Evolutionary conservation across 805 yeast genomes (phyloP), one percentile per base, ranked within the genome.

Genomic region (Pichia gijzeniarum): DNA sequence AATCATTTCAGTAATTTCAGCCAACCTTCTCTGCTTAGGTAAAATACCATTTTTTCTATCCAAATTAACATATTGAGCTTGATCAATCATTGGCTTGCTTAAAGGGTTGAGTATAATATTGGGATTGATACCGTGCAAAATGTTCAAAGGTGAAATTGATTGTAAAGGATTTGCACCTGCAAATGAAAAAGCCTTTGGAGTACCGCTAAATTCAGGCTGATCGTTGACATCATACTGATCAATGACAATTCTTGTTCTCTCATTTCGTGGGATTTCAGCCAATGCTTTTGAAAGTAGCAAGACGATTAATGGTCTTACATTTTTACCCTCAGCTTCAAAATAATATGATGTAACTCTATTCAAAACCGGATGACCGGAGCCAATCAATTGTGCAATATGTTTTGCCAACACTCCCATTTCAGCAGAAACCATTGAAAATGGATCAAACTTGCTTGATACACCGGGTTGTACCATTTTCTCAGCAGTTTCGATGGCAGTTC

Each of bases 1-100:
- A 53, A 93, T 93, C 95, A 93, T 86, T 67, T 93, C 99, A 9
- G 91, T 96, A 57, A 93, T 91, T 67, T 93, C 99, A 1, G 99
- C 98, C 45, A 93, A 72, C 48, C 99, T 75, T 53, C 98, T 74
- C 67, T 93, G 99, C 55, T 93, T 89, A 38, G 99, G 98, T 48
- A 91, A 70, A 41, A 93, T 87, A 1, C 96, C 96, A 55, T 78
- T 77, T 46, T 77, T 69, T 14, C 72, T 65, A 49, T 76, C 77
- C 41, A 76, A 75, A 47, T 66, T 68, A 16, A 54, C 54, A 49
- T 69, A 63, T 39, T 77, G 71, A 0, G 91, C 88, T 44, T 83
- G 69, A 33, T 77, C 71, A 51, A 77, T 83, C 74, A 87, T 84
- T 9, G 95, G 93, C 57, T 80, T 77, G 20, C 90, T 79, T 49